Base-by-base conservation (phyloP, 2,329 filamentous ascomycete genomes). In the Aspergillus eucalypticola region DNA sequence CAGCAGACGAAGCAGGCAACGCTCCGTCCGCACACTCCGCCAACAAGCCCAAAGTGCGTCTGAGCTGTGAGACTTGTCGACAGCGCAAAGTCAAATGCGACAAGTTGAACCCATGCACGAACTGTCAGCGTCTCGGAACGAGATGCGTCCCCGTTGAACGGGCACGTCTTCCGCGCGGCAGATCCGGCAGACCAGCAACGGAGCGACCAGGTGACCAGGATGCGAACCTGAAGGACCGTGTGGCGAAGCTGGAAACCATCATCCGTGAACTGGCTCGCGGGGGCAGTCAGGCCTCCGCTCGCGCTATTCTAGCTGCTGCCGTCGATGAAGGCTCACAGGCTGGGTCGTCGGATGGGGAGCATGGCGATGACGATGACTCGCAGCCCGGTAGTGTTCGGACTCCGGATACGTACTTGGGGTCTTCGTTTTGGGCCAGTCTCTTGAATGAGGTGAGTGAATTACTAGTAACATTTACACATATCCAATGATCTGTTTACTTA, bases 41-140 rank as follows among this genome's bases (percentile, higher is more conserved):
- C 39, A 27, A 27, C 25, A 55, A 55, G 23, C 53, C 32, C 11
- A 35, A 35, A 42, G 69, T 72, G 5, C 64, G 68, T 21, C 62
- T 75, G 3, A 71, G 66, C 56, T 75, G 73, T 32, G 70, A 73
- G 56, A 62, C 65, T 25, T 74, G 71, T 58, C 70, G 65, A 25
- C 67, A 68, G 54, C 73, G 72, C 48, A 75, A 75, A 53, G 70
- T 73, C 8, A 73, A 69, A 60, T 75, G 72, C 48, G 72, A 74
- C 60, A 75, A 75, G 57, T 63, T 68, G 10, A 66, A 65, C 49
- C 72, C 73, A 1, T 75, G 73, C 44, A 67, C 69, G 8, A 75
- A 71, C 53, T 75, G 71, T 44, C 59, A 65, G 39, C 62, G 68
- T 10, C 59, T 67, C 2, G 66, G 69, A 3, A 60, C 66, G 23